Evolutionary conservation across 495 filamentous ascomycete species (phyloP), one percentile per base, ranked within the genome.

Genomic region (Staphylotrichum tortipilum): DNA sequence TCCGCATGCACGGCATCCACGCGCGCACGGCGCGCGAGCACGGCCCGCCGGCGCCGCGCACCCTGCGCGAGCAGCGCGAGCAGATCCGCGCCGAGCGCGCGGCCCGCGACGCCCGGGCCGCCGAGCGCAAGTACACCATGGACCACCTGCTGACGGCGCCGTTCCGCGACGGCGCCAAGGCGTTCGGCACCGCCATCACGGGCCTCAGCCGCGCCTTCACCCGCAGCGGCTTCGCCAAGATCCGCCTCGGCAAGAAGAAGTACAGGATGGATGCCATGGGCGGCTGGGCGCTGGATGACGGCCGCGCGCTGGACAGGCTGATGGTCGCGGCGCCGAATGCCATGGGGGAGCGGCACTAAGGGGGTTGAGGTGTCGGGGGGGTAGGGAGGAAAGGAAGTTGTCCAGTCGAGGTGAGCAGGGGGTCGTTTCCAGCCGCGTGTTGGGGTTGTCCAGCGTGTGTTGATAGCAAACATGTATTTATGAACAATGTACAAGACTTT

Each of bases 251-350:
- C 2, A 62, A 52, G 7, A 28, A 57, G 18, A 50, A 67, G 12
- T 78, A 74, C 55, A 78, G 75, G 63, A 34, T 80, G 7, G 75
- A 80, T 49, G 59, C 72, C 24, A 65, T 60, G 2, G 69, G 66
- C 1, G 75, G 73, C 2, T 78, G 72, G 62, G 72, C 70, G 7
- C 56, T 77, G 44, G 76, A 78, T 44, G 61, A 72, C 14, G 76
- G 76, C 12, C 62, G 66, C 34, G 76, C 73, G 6, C 56, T 80
- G 39, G 76, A 78, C 54, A 56, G 75, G 51, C 51, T 80, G 36
- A 58, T 72, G 26, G 10, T 46, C 8, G 44, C 60, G n/a, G 52
- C 52, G 76, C 42, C 63, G 60, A 52, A 75, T 71, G 43, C 50
- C 6, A 31, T 47, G 43, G 14, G 44, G 33, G 33, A 18, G n/a